phyloP scores from a whole-genome alignment of 2,329 filamentous ascomycete species.

The Grosmannia clavigera region DNA sequence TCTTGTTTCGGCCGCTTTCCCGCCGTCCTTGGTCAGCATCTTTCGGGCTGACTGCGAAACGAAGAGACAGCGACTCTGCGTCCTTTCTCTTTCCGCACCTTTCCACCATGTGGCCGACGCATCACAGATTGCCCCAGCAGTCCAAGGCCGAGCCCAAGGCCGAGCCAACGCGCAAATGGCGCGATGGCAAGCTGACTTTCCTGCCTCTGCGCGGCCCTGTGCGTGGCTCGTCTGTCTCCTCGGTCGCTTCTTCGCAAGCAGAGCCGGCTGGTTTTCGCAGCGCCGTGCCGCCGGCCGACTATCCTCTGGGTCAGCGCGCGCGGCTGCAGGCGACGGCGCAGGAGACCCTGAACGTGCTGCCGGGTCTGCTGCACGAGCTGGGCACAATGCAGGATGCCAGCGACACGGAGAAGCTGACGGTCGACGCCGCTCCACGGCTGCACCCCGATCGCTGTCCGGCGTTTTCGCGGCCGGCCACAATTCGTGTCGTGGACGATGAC shows the following conservation, averaged over 20 bases:
- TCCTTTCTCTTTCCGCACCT: too few species aligned
- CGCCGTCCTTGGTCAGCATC: too few species aligned
- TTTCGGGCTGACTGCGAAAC: too few species aligned
- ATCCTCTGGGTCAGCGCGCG: not conserved
- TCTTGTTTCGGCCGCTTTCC: too few species aligned
- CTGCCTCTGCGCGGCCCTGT: not conserved
- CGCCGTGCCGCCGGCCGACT: not conserved
- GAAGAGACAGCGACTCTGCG: too few species aligned
- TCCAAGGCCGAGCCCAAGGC: not conserved
- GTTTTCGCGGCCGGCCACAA: constrained; percentile 16
- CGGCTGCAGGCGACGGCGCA: constrained; percentile 27
- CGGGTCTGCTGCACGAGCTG: constrained; percentile 30
- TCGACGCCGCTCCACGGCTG: constrained; percentile 18
- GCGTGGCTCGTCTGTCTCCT: too few species aligned
- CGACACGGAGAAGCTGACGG: constrained; percentile 24
- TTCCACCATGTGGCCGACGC: not conserved
- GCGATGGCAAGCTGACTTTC: not conserved
- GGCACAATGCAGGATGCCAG: constrained; percentile 24
- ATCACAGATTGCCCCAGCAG: not conserved
- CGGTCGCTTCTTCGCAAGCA: not conserved
- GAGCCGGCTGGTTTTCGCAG: not conserved
- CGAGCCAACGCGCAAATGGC: not conserved
- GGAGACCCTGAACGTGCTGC: constrained; percentile 35
- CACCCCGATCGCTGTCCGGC: constrained; percentile 29
- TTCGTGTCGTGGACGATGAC: constrained; percentile 44